A percentile compares a stretch with the other conserved stretches of the same genome.
Evolutionary conservation across 805 yeast species (phyloP).

Genomic region (Monosporozyma solicola): DNA sequence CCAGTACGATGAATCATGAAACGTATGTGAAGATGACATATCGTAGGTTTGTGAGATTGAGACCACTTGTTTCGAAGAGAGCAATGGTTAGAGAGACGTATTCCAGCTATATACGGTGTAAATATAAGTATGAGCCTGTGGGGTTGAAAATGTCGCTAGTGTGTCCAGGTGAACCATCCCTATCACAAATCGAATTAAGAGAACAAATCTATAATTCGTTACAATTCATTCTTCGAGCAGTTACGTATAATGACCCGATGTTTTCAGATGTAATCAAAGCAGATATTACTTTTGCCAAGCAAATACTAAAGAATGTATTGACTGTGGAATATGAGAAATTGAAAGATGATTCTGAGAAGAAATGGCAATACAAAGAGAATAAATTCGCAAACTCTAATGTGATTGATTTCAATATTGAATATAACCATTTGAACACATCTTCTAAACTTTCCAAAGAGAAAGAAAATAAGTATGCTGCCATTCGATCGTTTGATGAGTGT

Average conservation of each 20-base stretch:
- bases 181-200: neutral
- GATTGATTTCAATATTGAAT: conserved; percentile 9
- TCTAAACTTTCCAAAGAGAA: neutral
- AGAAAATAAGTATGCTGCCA: conserved; percentile 1
- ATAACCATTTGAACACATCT: conserved; percentile 9
- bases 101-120: conserved; percentile 21
- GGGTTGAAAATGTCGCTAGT: conserved; percentile 13
- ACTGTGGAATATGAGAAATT: conserved; percentile 22
- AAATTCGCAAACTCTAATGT: conserved; percentile 1
- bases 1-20: neutral
- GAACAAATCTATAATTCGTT: conserved; percentile 11
- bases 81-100: conserved; percentile 21
- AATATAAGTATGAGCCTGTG: conserved; percentile 24
- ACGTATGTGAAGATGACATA: conserved; percentile 10
- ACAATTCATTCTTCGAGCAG: conserved; percentile 19
- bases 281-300: conserved; percentile 5
- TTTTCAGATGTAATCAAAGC: neutral
- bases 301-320: conserved; percentile 22
- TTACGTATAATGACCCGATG: conserved; percentile 9
- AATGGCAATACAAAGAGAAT: neutral
- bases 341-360: conserved; percentile 1
- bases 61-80: conserved; percentile 21
- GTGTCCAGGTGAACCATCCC: conserved; percentile 1
- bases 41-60: conserved; percentile 22
- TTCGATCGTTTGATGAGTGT: conserved; percentile 21